Base-by-base conservation (phyloP, 352 stramenopile genomes). In the Pythium rhizo-oryzae region DNA sequence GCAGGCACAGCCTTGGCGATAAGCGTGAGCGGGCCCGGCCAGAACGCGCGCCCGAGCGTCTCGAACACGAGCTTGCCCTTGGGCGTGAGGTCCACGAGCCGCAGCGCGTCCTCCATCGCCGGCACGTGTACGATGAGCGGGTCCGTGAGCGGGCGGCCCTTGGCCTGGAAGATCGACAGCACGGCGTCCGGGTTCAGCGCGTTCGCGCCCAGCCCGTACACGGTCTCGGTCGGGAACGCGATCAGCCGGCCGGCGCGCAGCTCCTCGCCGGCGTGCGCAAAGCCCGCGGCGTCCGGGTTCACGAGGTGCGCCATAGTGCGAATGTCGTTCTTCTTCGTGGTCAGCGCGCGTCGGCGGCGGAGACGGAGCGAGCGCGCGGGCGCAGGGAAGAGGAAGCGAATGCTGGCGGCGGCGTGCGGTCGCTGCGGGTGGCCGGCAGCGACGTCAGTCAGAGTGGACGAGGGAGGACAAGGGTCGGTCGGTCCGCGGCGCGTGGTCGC, bases 181-280 rank as follows among this genome's bases (percentile, higher is more conserved):
- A 99, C 87, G 19, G 97, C 97, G 8, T 85, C 75, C 13, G 87
- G 86, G 80, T 99, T 81, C 8, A 99, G 79, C 1, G 98, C 98
- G 67, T 99, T 98, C 51, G 97, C 98, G 25, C 98, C 98, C 28
- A 99, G 83, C 0, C 98, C 98, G 71, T 99, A 99, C 21, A 99
- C 98, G 0, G 98, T 99, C 86, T 99, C 98, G n/a, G 97, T 99
- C 11, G 97, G 97, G 80, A 99, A 99, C 9, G 93, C 80, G 39
- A 98, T 86, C 15, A 98, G 76, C 25, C 78, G 72, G 21, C 93
- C 93, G 46, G 75, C 71, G 47, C 81, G 84, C 23, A 98, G 70
- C 61, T 90, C 77, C 54, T 84, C 72, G 25, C 82, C 88, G 13
- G 89, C 89, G 30, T 76, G 54, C 25, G 62, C 69, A 41, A 84